Conservation (phyloP, 2,329 filamentous ascomycete genomes). For the Elsinoe necatrix region DNA sequence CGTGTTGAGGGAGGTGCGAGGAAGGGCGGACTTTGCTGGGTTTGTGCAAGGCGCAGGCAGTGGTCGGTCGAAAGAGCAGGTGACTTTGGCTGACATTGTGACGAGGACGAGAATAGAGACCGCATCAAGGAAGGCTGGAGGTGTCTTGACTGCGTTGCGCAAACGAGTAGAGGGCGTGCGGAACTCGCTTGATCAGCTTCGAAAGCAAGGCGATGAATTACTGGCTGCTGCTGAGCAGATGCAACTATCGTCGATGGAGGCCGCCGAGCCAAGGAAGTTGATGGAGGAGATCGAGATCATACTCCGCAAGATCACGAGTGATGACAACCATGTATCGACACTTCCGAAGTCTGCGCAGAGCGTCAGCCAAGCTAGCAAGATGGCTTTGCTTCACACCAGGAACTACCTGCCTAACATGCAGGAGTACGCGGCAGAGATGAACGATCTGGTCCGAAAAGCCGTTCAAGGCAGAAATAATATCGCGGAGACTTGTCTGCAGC, state of each 20-base stretch:
- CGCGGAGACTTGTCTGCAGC: slow-evolving; percentile 55
- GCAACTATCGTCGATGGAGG: slow-evolving; percentile 46
- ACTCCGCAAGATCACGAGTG: slow-evolving; percentile 75
- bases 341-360: slow-evolving; percentile 60
- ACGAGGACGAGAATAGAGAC: slow-evolving; percentile 64
- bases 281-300: slow-evolving; percentile 80
- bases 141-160: slow-evolving; percentile 56
- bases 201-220: slow-evolving; percentile 38
- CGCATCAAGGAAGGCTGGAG: slow-evolving; percentile 59
- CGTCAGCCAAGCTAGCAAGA: slow-evolving; percentile 53
- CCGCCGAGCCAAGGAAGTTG: slow-evolving; percentile 58
- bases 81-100: slow-evolving; percentile 66
- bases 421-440: slow-evolving; percentile 50
- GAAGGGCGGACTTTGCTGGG: slow-evolving; percentile 56
- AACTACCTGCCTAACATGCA: slow-evolving; percentile 54
- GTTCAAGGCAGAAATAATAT: slow-evolving; percentile 59
- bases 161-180: slow-evolving; percentile 40
- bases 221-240: slow-evolving; percentile 37
- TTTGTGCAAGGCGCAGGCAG: slow-evolving; percentile 27
- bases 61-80: slow-evolving; percentile 36
- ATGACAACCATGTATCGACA: slow-evolving; percentile 68
- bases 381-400: slow-evolving; percentile 54
- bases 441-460: slow-evolving; percentile 43
- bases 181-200: slow-evolving; percentile 34
- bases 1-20: slow-evolving; percentile 55